Percentiles rank a stretch among this genome's conserved stretches.
phyloP scores from a whole-genome alignment of 352 stramenopile species.

The Phytophthora nicotianae region DNA sequence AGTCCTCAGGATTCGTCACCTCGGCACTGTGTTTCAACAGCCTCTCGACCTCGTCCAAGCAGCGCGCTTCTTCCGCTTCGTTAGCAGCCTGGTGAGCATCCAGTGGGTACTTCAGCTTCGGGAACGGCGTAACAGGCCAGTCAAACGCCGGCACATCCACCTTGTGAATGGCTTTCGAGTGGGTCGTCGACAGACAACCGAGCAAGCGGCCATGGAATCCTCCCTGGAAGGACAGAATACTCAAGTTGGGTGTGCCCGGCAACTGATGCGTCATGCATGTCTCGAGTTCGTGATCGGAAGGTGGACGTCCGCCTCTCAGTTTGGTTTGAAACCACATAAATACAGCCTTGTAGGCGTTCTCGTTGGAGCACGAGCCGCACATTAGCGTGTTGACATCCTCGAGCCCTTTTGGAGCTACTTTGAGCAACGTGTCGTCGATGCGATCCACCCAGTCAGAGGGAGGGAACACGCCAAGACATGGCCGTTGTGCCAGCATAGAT shows the following conservation, averaged over 20 bases:
- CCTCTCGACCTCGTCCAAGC: constrained; percentile 65
- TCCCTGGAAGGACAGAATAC: constrained; percentile 84
- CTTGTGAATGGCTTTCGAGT: constrained; percentile 89
- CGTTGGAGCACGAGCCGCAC: constrained; percentile 88
- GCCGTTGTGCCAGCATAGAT: constrained; percentile 71
- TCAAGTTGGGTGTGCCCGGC: constrained; percentile 72
- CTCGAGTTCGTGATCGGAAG: constrained; percentile 66
- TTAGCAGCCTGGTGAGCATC: constrained; percentile 65
- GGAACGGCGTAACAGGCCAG: constrained; percentile 84
- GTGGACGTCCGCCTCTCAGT: constrained; percentile 56
- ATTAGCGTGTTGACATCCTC: constrained; percentile 86
- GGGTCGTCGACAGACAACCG: constrained; percentile 81
- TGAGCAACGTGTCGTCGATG: constrained; percentile 64
- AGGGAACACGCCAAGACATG: constrained; percentile 78
- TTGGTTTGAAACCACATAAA: constrained; percentile 90
- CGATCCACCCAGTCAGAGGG: constrained; percentile 77
- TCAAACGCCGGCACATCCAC: constrained; percentile 86
- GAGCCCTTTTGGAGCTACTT: constrained; percentile 59
- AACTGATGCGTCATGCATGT: constrained; percentile 73
- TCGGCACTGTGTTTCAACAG: constrained; percentile 52
- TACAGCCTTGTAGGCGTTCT: constrained; percentile 88
- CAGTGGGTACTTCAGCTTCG: constrained; percentile 69
- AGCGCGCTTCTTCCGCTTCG: constrained; percentile 69
- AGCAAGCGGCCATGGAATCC: constrained; percentile 83
- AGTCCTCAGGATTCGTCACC: constrained; percentile 29